Percentiles rank a stretch among this genome's conserved stretches.
phyloP scores from a whole-genome alignment of 495 filamentous ascomycete genomes.

The Patellaria atrata region DNA sequence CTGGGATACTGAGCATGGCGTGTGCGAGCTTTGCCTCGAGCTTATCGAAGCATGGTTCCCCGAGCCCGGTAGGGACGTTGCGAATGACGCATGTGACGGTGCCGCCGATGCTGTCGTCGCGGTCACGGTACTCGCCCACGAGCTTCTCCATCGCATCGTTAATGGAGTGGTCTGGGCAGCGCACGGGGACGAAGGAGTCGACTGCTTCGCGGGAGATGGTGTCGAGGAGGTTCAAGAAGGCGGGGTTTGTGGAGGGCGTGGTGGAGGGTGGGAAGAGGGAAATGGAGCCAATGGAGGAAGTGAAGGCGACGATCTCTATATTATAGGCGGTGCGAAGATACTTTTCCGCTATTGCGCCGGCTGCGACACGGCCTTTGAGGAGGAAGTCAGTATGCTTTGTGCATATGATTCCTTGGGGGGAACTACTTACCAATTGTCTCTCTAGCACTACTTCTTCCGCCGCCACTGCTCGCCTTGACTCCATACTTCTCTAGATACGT shows the following conservation, averaged over 20 bases:
- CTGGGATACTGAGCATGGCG: conserved; percentile 94
- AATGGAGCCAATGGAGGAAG: conserved; percentile 68
- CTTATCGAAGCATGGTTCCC: conserved; percentile 94
- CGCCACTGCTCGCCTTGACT: conserved; percentile 83
- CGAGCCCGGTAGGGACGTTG: conserved; percentile 74
- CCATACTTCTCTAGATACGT: conserved; percentile 97
- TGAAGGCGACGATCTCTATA: conserved; percentile 84
- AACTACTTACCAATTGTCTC: conserved; percentile 71
- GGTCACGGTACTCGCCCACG: conserved; percentile 69
- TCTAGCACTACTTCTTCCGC: conserved; percentile 79
- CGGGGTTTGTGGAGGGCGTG: conserved; percentile 61
- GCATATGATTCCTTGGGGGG: neutral
- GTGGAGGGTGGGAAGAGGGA: conserved; percentile 80
- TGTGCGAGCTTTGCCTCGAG: conserved; percentile 87
- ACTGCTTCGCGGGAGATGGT: conserved; percentile 64
- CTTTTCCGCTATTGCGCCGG: conserved; percentile 92
- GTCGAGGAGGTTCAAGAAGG: conserved; percentile 62
- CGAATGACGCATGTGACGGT: conserved; percentile 93
- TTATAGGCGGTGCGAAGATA: conserved; percentile 68
- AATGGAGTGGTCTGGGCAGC: conserved; percentile 60
- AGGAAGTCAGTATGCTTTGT: conserved; percentile 3
- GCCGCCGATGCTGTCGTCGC: conserved; percentile 83
- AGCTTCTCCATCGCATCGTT: conserved; percentile 60
- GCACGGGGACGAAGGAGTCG: conserved; percentile 68
- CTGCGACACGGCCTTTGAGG: conserved; percentile 60